Conservation (phyloP, 805 yeast genomes). For the Candida boidinii region DNA sequence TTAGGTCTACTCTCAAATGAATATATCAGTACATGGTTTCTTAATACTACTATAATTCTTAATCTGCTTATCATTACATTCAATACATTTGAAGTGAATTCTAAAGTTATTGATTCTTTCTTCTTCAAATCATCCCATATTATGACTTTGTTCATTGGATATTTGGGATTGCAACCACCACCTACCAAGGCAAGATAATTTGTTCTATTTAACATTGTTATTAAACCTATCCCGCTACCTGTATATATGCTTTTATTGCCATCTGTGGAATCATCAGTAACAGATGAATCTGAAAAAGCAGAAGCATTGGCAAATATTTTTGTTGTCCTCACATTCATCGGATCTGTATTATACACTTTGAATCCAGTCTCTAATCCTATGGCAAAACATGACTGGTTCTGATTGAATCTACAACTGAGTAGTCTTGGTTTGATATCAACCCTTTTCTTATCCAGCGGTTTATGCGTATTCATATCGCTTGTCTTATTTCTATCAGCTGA, state of each 20-base stretch:
- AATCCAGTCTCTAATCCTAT: slow-evolving; percentile 77
- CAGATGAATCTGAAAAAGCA: too few species aligned
- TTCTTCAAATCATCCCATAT: slow-evolving; percentile 90
- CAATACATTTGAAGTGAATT: slow-evolving; percentile 67
- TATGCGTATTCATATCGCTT: slow-evolving; percentile 26
- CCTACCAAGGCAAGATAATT: slow-evolving; percentile 87
- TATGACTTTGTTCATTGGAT: slow-evolving; percentile 69
- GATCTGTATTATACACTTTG: slow-evolving; percentile 78
- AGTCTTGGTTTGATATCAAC: slow-evolving; percentile 26
- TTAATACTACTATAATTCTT: slow-evolving; percentile 64
- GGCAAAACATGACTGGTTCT: slow-evolving; percentile 86
- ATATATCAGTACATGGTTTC: slow-evolving; percentile 61
- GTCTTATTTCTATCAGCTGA: too few species aligned
- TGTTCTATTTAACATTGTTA: slow-evolving; percentile 81
- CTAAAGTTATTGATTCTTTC: slow-evolving; percentile 62
- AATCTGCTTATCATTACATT: slow-evolving; percentile 70
- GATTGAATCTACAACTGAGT: slow-evolving; percentile 67
- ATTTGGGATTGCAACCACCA: slow-evolving; percentile 76
- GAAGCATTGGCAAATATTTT: slow-evolving; percentile 35
- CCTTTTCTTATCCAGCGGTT: slow-evolving; percentile 14
- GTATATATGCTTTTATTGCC: slow-evolving; percentile 12
- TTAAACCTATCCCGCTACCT: slow-evolving; percentile 56
- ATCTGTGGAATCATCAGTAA: slow-evolving; percentile 6
- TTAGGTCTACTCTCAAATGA: slow-evolving; percentile 78
- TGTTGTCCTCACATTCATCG: slow-evolving; percentile 67